Conservation (phyloP, 176 grass and related monocot species). For the Calamus simplicifolius region DNA sequence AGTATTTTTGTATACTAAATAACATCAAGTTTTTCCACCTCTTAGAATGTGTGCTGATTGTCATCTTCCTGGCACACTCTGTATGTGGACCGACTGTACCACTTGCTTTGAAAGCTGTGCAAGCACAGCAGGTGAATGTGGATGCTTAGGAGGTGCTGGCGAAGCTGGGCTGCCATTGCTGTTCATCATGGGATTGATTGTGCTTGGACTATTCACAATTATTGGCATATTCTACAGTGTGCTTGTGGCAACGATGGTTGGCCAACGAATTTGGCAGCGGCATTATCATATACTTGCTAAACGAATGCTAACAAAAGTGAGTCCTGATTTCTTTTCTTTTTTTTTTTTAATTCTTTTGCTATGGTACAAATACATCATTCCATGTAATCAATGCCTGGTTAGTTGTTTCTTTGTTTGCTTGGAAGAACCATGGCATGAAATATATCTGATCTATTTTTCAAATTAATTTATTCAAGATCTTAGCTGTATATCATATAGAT, state of each 20-base stretch:
- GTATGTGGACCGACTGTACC: conserved; percentile 90
- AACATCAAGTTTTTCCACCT: background rate
- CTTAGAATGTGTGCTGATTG: conserved; percentile 84
- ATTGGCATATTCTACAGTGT: conserved; percentile 84
- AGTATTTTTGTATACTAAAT: no score
- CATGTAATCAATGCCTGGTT: no score
- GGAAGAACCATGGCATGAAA: background rate
- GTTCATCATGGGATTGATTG: conserved; percentile 71
- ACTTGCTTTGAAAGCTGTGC: conserved; percentile 87
- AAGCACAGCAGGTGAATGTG: conserved; percentile 72
- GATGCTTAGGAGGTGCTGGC: conserved; percentile 74
- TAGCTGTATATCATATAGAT: no score
- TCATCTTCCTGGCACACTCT: conserved; percentile 79
- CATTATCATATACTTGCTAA: conserved; percentile 89
- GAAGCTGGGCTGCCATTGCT: conserved; percentile 71
- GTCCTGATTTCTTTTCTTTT: background rate
- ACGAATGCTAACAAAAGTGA: conserved; percentile 79
- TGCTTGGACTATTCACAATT: conserved; percentile 53
- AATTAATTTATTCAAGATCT: no score
- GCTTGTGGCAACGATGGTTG: conserved; percentile 76
- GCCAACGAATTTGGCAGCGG: conserved; percentile 85
- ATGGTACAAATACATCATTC: no score
- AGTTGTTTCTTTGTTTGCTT: background rate
- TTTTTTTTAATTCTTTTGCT: background rate
- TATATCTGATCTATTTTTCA: no score